Evolutionary conservation across 306 rosid genomes (phyloP).

Genomic region (Bauhinia variegata): DNA sequence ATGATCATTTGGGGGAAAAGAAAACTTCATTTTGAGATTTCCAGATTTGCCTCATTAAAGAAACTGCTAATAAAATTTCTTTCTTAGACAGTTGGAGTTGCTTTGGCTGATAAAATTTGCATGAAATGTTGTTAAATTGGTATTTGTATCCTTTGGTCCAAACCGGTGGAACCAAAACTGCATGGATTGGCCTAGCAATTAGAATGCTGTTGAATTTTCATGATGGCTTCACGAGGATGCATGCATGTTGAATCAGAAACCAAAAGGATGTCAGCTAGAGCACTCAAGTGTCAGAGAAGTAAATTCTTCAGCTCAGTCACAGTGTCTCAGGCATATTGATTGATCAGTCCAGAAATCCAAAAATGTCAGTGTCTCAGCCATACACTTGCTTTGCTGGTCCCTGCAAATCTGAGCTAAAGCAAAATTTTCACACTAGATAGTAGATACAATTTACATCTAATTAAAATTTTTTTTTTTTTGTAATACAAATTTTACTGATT

Average conservation of each 20-base stretch:
- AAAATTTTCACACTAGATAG: too few relatives aligned
- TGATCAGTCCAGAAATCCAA: conserved; percentile 30
- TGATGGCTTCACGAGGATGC: conserved; percentile 64
- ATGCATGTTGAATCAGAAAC: conserved; percentile 42
- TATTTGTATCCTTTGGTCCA: not conserved
- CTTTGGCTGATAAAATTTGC: not conserved
- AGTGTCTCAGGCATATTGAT: conserved; percentile 23
- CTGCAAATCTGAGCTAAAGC: too few relatives aligned
- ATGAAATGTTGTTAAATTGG: not conserved
- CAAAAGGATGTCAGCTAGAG: conserved; percentile 45
- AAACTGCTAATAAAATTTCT: too few relatives aligned
- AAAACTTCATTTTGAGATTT: too few relatives aligned
- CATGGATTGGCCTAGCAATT: conserved; percentile 38
- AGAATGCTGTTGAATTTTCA: conserved; percentile 42
- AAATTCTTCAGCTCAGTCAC: conserved; percentile 22
- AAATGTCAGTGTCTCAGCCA: conserved; percentile 39
- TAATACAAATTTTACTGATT: too few relatives aligned
- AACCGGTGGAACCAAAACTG: not conserved
- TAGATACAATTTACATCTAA: too few relatives aligned
- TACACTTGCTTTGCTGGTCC: conserved; percentile 21
- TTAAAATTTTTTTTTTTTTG: too few relatives aligned
- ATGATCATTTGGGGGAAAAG: too few relatives aligned
- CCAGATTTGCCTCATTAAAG: too few relatives aligned
- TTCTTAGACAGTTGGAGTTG: too few relatives aligned
- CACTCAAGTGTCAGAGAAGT: conserved; percentile 51